Conservation (phyloP, 495 filamentous ascomycete species). For the Tuber calosporum region DNA sequence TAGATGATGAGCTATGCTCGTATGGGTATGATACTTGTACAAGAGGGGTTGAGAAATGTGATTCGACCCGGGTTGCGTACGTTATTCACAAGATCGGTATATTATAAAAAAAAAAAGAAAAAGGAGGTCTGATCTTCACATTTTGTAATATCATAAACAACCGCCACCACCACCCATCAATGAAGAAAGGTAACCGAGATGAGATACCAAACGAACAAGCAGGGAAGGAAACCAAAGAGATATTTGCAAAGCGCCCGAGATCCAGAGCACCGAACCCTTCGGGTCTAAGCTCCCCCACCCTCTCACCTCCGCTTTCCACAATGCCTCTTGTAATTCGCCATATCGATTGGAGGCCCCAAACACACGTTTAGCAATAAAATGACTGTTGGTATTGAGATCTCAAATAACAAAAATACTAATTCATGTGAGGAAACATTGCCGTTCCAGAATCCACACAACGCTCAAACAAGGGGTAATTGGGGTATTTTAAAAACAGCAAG, state of each 20-base stretch:
- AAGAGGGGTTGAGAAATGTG: conserved; percentile 18
- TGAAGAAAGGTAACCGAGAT: conserved; percentile 15
- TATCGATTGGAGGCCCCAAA: neutral
- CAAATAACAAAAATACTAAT: conserved; percentile 28
- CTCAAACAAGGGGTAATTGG: conserved; percentile 26
- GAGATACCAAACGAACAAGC: conserved; percentile 24
- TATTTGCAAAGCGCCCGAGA: conserved; percentile 7
- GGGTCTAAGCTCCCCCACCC: neutral
- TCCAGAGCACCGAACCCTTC: conserved; percentile 2
- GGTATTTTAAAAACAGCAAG: conserved; percentile 11
- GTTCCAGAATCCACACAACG: conserved; percentile 40
- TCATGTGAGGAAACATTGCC: conserved; percentile 41
- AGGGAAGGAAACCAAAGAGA: conserved; percentile 21
- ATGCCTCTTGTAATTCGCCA: neutral
- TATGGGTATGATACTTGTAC: no score
- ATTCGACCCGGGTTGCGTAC: conserved; percentile 1
- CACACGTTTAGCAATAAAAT: neutral
- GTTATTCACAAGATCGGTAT: neutral
- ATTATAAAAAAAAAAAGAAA: neutral
- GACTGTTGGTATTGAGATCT: neutral
- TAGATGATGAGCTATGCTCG: conserved; percentile 39
- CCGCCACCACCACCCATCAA: conserved; percentile 32
- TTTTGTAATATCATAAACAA: conserved; percentile 35
- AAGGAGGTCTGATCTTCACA: conserved; percentile 13
- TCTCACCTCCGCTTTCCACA: neutral